These are phyloP conservation scores for Agastache rugosa DNA, from an alignment of 257 asterid species.

Conservation along the genomic window DNA sequence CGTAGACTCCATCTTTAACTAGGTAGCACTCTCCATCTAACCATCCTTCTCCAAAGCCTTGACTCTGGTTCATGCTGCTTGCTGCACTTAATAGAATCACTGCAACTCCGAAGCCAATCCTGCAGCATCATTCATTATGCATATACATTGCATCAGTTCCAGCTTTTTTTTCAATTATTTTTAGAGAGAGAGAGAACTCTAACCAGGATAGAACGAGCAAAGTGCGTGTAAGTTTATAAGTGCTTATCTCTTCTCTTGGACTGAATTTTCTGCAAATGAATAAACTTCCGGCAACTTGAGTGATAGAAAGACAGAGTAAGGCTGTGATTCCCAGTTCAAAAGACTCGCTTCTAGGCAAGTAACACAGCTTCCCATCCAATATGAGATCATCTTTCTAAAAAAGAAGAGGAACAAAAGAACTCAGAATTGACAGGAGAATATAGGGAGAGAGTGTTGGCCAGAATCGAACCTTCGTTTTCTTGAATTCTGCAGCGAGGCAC, in stretches of 20 bases:
- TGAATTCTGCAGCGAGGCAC: slow-evolving; percentile 83
- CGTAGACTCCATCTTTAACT: slow-evolving; percentile 72
- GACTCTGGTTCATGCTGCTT: slow-evolving; percentile 73
- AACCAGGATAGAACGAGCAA: slow-evolving; percentile 67
- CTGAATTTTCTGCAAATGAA: slow-evolving; percentile 47
- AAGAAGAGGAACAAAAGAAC: neutral
- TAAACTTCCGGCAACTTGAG: slow-evolving; percentile 60
- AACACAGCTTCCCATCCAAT: slow-evolving; percentile 70
- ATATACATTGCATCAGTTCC: too few relatives aligned
- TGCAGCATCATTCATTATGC: slow-evolving; percentile 34
- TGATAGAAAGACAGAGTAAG: slow-evolving; percentile 42
- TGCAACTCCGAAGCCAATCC: slow-evolving; percentile 75
- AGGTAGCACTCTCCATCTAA: slow-evolving; percentile 81
- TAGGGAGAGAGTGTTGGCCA: neutral
- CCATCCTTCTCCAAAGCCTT: slow-evolving; percentile 82
- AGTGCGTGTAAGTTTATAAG: slow-evolving; percentile 45
- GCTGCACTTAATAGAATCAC: slow-evolving; percentile 57
- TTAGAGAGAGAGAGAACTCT: slow-evolving; percentile 21
- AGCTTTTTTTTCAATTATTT: neutral
- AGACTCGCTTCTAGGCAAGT: slow-evolving; percentile 57
- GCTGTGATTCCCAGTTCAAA: slow-evolving; percentile 65
- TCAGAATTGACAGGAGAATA: slow-evolving; percentile 6
- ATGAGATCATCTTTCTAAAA: slow-evolving; percentile 65
- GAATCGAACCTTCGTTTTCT: slow-evolving; percentile 61
- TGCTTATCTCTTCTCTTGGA: slow-evolving; percentile 33